Evolutionary conservation across 116 monocot species (phyloP).

Genomic region (Iris pallida): DNA sequence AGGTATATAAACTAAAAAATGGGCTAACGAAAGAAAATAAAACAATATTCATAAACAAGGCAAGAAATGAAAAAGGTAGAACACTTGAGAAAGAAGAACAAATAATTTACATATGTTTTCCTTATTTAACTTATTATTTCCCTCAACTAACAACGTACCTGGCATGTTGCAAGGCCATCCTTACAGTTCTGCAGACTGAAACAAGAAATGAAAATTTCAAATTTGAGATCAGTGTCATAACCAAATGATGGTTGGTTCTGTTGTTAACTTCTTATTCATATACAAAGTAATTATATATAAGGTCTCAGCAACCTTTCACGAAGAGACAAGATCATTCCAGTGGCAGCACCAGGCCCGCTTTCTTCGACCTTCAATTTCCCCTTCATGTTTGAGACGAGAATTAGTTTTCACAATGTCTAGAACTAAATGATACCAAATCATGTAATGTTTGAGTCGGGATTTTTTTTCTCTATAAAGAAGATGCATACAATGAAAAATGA

Average conservation of each 20-base stretch:
- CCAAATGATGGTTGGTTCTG: not conserved
- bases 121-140: not conserved
- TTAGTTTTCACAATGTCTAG: not conserved
- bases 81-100: not conserved
- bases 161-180: slow-evolving; percentile 59
- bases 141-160: slow-evolving; percentile 39
- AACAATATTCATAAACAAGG: too few relatives aligned
- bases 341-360: slow-evolving; percentile 80
- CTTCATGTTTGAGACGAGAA: slow-evolving; percentile 13
- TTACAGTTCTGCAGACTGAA: slow-evolving; percentile 77
- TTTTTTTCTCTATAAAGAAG: not conserved
- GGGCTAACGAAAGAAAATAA: too few relatives aligned
- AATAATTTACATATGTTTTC: not conserved
- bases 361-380: slow-evolving; percentile 51
- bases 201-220: not conserved
- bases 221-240: not conserved
- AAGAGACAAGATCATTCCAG: slow-evolving; percentile 93
- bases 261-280: not conserved
- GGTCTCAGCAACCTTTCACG: slow-evolving; percentile 67
- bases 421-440: not conserved
- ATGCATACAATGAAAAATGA: not conserved
- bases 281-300: not conserved
- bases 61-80: too few relatives aligned
- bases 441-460: not conserved
- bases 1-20: too few relatives aligned